Conservation (phyloP, 163 green algal species). For the Chlamydomonas reinhardtii region DNA sequence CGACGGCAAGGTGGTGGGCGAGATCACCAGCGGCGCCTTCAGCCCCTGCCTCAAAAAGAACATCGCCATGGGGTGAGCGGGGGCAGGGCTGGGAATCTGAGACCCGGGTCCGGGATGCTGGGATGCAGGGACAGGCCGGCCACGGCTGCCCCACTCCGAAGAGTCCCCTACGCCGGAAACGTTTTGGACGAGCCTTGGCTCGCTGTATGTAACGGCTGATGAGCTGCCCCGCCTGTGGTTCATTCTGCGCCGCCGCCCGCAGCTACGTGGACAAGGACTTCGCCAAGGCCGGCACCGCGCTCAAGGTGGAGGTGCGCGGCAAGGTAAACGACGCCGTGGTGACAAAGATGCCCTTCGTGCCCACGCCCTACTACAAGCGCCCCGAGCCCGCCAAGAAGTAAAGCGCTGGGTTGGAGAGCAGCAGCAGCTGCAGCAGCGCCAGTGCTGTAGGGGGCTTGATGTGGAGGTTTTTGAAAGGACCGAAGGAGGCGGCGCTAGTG, state of each 20-base stretch:
- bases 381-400: conserved; percentile 43
- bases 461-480: too few relatives aligned
- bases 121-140: too few relatives aligned
- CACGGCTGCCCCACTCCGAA: too few relatives aligned
- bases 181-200: too few relatives aligned
- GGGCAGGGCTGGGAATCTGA: too few relatives aligned
- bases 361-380: conserved; percentile 94
- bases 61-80: conserved; percentile 95
- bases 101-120: too few relatives aligned
- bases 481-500: too few relatives aligned
- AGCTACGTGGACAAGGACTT: conserved; percentile 94
- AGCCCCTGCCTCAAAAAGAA: conserved; percentile 97
- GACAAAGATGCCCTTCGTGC: conserved; percentile 99
- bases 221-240: too few relatives aligned
- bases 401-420: background rate
- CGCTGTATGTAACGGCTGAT: too few relatives aligned
- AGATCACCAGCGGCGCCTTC: conserved; percentile 96
- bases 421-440: too few relatives aligned
- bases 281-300: conserved; percentile 93
- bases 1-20: conserved; percentile 87
- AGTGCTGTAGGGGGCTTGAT: too few relatives aligned
- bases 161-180: too few relatives aligned
- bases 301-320: conserved; percentile 95
- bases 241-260: background rate
- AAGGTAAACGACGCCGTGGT: conserved; percentile 89